Evolutionary conservation across 2,329 filamentous ascomycete species (phyloP).

Genomic region (Thielaviopsis populi): DNA sequence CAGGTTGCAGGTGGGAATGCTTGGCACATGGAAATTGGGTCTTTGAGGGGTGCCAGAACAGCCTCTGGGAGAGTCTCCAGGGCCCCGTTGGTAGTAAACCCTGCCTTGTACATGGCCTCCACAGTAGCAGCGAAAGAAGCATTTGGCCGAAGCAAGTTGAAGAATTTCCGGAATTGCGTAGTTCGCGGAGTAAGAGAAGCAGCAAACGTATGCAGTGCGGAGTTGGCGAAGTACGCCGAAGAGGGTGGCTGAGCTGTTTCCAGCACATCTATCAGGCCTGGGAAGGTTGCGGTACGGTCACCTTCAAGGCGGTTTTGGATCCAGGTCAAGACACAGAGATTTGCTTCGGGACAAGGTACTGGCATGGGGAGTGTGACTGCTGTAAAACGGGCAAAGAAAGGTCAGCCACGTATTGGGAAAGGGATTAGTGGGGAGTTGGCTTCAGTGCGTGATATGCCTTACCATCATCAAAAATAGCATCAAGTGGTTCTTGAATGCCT

Average conservation of each 20-base stretch:
- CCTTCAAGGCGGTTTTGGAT: conserved; percentile 33
- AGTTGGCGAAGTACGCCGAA: not conserved
- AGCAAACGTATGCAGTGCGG: conserved; percentile 4
- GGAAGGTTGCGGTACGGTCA: conserved; percentile 26
- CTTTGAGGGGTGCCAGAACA: conserved; percentile 63
- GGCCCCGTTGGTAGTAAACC: conserved; percentile 44
- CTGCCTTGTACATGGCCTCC: conserved; percentile 56
- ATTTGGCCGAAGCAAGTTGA: conserved; percentile 39
- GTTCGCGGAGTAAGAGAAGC: conserved; percentile 47
- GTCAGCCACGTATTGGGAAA: not conserved
- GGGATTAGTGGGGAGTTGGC: not conserved
- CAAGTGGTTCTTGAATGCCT: conserved; percentile 36
- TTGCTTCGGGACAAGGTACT: conserved; percentile 23
- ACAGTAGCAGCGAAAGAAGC: conserved; percentile 48
- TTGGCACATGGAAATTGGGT: conserved; percentile 74
- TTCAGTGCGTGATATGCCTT: not conserved
- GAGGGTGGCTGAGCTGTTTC: conserved; percentile 1
- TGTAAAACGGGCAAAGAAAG: not conserved
- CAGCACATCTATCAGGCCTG: conserved; percentile 30
- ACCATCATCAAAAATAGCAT: conserved; percentile 29
- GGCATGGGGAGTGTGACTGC: conserved; percentile 23
- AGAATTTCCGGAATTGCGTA: conserved; percentile 52
- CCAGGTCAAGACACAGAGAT: conserved; percentile 36
- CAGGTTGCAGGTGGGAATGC: conserved; percentile 65
- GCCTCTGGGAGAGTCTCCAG: conserved; percentile 77